These are phyloP conservation scores for Paraphaeosphaeria minitans DNA, from an alignment of 2,329 filamentous ascomycete species.

Conservation along the genomic window DNA sequence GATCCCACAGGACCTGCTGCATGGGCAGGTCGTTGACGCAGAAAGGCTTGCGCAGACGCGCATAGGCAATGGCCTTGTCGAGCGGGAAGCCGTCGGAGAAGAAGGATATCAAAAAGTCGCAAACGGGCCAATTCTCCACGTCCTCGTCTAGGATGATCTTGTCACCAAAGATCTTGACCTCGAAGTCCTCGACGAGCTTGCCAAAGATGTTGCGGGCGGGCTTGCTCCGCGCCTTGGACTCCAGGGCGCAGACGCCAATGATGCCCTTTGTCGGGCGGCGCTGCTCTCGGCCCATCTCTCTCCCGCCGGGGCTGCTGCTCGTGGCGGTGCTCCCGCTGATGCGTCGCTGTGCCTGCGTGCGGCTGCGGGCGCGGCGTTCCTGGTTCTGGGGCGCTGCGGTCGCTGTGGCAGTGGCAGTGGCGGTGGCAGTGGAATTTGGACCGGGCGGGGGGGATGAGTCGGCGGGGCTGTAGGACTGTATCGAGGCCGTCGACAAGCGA, in stretches of 20 bases:
- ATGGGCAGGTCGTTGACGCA: constrained; percentile 97
- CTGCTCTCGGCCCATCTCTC: constrained; percentile 57
- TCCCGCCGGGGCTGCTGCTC: constrained; percentile 78
- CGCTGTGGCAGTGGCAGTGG: constrained; percentile 6
- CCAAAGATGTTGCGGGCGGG: constrained; percentile 96
- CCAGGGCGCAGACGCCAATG: constrained; percentile 93
- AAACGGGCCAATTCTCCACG: constrained; percentile 94
- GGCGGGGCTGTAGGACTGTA: constrained; percentile 8
- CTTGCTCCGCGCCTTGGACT: constrained; percentile 95
- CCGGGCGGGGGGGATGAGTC: constrained; percentile 12
- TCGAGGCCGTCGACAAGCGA: constrained; percentile 4
- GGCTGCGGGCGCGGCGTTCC: constrained; percentile 44
- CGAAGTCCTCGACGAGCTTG: constrained; percentile 89
- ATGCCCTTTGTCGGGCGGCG: constrained; percentile 59
- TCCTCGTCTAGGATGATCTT: constrained; percentile 98
- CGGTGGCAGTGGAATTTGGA: constrained; percentile 11
- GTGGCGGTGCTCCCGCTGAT: constrained; percentile 82
- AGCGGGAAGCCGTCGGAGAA: constrained; percentile 97
- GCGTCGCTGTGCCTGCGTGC: constrained; percentile 68
- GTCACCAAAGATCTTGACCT: constrained; percentile 97
- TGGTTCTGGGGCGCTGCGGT: constrained; percentile 13
- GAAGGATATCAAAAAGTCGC: constrained; percentile 96
- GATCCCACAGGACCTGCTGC: constrained; percentile 97
- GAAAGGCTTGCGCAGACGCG: constrained; percentile 89
- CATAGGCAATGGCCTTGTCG: constrained; percentile 96